Base-by-base conservation (phyloP, 2,329 filamentous ascomycete species). In the Endothia cerciana region DNA sequence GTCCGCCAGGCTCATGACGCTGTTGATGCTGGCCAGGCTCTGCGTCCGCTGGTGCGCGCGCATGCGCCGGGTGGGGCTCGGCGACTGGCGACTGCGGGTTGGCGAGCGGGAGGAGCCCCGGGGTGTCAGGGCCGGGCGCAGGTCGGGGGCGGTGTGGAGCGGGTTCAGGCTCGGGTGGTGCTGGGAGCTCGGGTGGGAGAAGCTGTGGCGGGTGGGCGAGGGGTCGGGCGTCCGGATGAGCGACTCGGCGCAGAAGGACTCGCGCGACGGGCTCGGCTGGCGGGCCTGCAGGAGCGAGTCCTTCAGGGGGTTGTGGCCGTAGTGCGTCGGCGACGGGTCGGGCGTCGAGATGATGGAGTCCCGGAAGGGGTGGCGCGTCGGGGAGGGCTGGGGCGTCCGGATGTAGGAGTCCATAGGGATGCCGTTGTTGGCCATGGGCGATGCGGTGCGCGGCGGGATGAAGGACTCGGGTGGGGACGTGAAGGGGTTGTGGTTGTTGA, bases 31-130 rank as follows among this genome's bases (percentile, higher is more conserved):
- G 40, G 58, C 63, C 17, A 68, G 36, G 15, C 63, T 66, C 36
- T 68, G 66, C 25, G 66, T 68, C 15, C 66, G 66, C 60, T 68
- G 66, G 51, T 68, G 66, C 2, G 66, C 66, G 22, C 66, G 66
- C 66, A 68, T 68, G 15, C 66, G 66, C 36, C 66, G 63, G 49
- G 40, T 63, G 19, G 63, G 66, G 33, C 63, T 68, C n/a, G 66
- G 66, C 3, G 66, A 68, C 33, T 66, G 63, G 17, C 65, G 65
- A 41, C 61, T 66, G 25, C 65, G 61, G 41, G 49, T 64, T 22
- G 65, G 65, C 36, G 61, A 64, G 7, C 65, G 61, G 36, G 65
- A 59, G n/a, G 40, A 49, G 1, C 56, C 60, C 17, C 60, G 51
- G 15, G 66, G 66, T 1, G 66, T 68, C 2, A 58, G 60, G 43